Base-by-base conservation (phyloP, 352 stramenopile species). In the Blastocystis hominis region DNA sequence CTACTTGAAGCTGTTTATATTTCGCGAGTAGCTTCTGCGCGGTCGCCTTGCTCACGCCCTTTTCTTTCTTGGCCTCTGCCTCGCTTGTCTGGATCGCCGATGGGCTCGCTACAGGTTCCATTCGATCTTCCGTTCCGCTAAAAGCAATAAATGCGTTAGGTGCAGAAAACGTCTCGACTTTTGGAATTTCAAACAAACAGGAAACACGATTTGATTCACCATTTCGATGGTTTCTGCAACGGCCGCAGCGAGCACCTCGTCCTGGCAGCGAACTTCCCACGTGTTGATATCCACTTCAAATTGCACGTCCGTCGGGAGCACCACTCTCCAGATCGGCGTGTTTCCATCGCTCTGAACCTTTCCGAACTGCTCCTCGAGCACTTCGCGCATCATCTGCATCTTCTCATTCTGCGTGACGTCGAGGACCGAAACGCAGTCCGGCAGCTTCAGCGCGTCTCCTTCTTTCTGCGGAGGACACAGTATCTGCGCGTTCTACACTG, bases 21-120 rank as follows among this genome's bases (percentile, higher is more conserved):
- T 84, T 84, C 10, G 72, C 72, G 2, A 84, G 38, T 6, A 84
- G 72, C 47, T 84, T 84, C 72, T 84, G 72, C 1, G 72, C 72
- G 30, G 72, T 84, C 0, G 72, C 72, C 68, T 84, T 84, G 30
- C 72, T 84, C 38, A 84, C 72, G 24, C 72, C 72, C 50, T 84
- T 84, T 40, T 84, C 72, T 30, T 84, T 84, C 72, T 84, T 84
- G n/a, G 47, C 4, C 46, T 84, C 72, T 5, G 53, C 38, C 9
- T 24, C 50, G 17, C 7, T 50, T 46, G 5, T 44, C 30, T 6
- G 24, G 10, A 40, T 42, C 34, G 44, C 72, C 55, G 66, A n/a
- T 0, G 34, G 20, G 30, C 4, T 24, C 66, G 36, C 62, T 24
- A 20, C 38, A 42, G 20, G 15, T 47, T 46, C 40, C 62, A 72